Evolutionary conservation across 2,329 filamentous ascomycete genomes (phyloP), one percentile per base, ranked within the genome.

Genomic region (Aaosphaeria arxii): DNA sequence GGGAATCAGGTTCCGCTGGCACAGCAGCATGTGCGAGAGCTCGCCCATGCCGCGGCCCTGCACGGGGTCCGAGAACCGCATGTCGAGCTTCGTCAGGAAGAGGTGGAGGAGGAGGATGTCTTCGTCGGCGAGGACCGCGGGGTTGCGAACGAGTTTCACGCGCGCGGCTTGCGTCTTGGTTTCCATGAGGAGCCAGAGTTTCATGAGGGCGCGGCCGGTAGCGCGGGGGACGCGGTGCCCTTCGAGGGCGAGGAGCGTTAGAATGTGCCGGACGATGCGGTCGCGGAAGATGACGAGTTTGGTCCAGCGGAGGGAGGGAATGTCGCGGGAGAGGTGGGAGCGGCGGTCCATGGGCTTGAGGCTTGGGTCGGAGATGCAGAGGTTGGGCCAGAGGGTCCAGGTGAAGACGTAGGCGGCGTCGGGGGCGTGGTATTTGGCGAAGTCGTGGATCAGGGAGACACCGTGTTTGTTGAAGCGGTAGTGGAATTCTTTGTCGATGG

Each of bases 141-240:
- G 45, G 63, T 82, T 82, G 30, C 73, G 73, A 5, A 89, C 65
- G 5, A 86, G 71, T 1, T 72, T 72, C 5, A 76, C 67, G 1
- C 89, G 82, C 11, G 78, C 72, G 0, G 54, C 58, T 43, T 77
- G 85, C 11, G 81, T 83, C 0, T 80, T 72, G 4, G 85, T 71
- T 59, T 91, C 87, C 74, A 90, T 83, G 32, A 88, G 61, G 44
- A 87, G 77, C 89, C 89, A 94, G 13, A 89, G 73, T 61, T 88
- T 87, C 58, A 61, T 61, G 28, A 71, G 28, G 71, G 50, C 81
- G 76, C 33, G 76, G 76, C 36, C 74, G 71, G 54, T 86, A 73
- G 7, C 85, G 77, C 13, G 29, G 0, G 65, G 65, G 1, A 70
- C 52, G 0, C 58, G 49, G 77, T 70, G 3, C 83, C 76, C 79